Evolutionary conservation across 208 protist species (phyloP).

Genomic region (Trichomonas vaginalis): DNA sequence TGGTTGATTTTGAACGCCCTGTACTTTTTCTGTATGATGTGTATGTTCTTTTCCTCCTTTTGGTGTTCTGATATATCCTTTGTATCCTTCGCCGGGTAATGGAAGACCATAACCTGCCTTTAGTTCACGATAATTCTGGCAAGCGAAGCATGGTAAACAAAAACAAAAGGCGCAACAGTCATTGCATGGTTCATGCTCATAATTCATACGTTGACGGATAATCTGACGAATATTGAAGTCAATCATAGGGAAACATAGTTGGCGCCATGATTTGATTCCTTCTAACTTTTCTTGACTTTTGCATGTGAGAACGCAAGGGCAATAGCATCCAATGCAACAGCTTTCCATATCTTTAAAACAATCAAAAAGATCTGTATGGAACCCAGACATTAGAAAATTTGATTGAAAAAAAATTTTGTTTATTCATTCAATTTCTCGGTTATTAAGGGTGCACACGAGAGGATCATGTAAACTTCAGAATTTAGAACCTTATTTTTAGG

Average conservation of each 20-base stretch:
- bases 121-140: background rate
- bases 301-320: background rate
- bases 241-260: background rate
- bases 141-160: background rate
- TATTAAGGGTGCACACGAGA: too few relatives aligned
- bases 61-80: background rate
- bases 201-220: background rate
- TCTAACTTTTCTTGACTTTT: background rate
- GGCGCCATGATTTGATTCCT: background rate
- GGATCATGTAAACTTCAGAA: too few relatives aligned
- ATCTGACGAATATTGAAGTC: background rate
- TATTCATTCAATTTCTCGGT: too few relatives aligned
- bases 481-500: too few relatives aligned
- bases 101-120: background rate
- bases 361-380: background rate
- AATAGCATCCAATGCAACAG: background rate
- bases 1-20: too few relatives aligned
- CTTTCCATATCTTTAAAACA: background rate
- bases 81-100: background rate
- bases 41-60: background rate
- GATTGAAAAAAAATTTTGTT: background rate
- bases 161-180: background rate
- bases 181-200: background rate
- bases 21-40: too few relatives aligned
- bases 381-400: background rate